Conservation (phyloP, 2,329 filamentous ascomycete genomes). For the Sporothrix brasiliensis region DNA sequence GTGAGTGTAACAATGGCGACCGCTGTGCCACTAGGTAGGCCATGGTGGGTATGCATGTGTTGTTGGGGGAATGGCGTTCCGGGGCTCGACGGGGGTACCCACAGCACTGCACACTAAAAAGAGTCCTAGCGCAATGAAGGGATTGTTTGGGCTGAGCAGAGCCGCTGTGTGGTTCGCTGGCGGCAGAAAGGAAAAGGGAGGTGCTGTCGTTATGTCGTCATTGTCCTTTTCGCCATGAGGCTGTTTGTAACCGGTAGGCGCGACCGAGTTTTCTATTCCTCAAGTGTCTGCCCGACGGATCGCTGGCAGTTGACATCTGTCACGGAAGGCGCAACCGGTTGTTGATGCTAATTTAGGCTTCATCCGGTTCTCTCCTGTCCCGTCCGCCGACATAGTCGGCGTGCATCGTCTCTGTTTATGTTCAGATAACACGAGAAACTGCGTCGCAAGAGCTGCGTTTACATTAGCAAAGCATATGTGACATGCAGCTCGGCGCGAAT, state of each 20-base stretch:
- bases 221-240: background rate
- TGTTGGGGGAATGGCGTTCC: constrained; percentile 26
- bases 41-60: constrained; percentile 10
- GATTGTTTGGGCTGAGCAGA: background rate
- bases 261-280: background rate
- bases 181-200: constrained; percentile 20
- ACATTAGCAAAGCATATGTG: background rate
- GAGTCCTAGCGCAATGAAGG: constrained; percentile 1
- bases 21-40: background rate
- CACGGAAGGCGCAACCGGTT: background rate
- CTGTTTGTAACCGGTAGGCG: constrained; percentile 11
- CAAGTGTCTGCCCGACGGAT: background rate
- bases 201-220: constrained; percentile 26
- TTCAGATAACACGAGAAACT: background rate
- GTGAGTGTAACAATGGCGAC: constrained; percentile 24
- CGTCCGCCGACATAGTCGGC: background rate
- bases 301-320: constrained; percentile 8
- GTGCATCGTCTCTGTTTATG: background rate
- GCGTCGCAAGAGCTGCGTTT: background rate
- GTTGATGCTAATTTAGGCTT: background rate
- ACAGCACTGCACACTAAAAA: constrained; percentile 28
- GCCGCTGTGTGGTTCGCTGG: constrained; percentile 1
- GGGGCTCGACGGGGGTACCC: constrained; percentile 27
- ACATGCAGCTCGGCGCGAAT: background rate
- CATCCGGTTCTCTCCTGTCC: background rate